phyloP scores from a whole-genome alignment of 2,329 filamentous ascomycete species.

The Aureobasidium namibiae region DNA sequence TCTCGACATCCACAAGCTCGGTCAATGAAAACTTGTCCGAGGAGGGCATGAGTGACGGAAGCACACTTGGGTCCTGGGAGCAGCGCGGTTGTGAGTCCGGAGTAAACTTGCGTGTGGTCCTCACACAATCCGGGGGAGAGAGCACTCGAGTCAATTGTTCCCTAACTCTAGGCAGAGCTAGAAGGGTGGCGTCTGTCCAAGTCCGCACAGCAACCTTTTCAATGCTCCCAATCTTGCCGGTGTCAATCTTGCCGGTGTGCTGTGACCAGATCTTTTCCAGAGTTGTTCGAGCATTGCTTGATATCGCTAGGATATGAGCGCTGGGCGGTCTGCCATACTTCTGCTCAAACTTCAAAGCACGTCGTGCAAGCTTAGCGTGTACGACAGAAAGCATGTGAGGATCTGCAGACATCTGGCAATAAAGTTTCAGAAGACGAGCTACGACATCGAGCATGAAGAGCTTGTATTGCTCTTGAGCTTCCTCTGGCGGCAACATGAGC shows the following conservation, averaged over 20 bases:
- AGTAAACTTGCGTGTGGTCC: too few relatives aligned
- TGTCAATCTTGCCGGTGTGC: too few relatives aligned
- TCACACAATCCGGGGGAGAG: not conserved
- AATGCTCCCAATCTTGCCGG: not conserved
- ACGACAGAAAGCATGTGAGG: constrained; percentile 17
- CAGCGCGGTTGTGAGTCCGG: not conserved
- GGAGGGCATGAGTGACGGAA: not conserved
- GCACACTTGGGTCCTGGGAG: not conserved
- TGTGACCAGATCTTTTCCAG: not conserved
- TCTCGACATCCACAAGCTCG: constrained; percentile 13
- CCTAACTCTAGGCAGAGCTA: constrained; percentile 10
- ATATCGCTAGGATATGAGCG: not conserved
- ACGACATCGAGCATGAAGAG: constrained; percentile 35
- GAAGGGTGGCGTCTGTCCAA: constrained; percentile 14
- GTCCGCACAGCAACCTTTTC: not conserved
- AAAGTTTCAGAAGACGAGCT: constrained; percentile 38
- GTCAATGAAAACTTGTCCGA: not conserved
- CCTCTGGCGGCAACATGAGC: constrained; percentile 15
- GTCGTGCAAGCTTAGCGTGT: constrained; percentile 20
- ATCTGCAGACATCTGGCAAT: constrained; percentile 1
- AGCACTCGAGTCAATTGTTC: not conserved
- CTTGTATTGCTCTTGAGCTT: not conserved
- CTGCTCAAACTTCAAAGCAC: constrained; percentile 19
- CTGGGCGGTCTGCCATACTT: not conserved
- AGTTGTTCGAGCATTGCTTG: not conserved